Evolutionary conservation across 2,329 filamentous ascomycete genomes (phyloP).

Genomic region (Rutstroemia sp.): DNA sequence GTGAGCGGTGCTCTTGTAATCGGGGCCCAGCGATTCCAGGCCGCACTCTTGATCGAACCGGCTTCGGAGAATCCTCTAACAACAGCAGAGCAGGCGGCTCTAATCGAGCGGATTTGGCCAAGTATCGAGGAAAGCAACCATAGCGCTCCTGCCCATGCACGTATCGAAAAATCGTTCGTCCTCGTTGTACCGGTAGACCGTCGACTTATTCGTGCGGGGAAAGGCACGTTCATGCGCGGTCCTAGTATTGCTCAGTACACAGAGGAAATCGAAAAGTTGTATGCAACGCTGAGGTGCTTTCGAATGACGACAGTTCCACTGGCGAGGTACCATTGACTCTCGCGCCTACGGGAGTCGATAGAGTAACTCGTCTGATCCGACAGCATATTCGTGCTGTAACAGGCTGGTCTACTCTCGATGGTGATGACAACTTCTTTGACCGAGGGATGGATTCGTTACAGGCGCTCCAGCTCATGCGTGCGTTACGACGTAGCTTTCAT

Average conservation of each 20-base stretch:
- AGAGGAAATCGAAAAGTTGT: not conserved
- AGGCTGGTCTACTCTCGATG: not conserved
- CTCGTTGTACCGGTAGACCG: constrained; percentile 24
- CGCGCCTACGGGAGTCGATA: constrained; percentile 29
- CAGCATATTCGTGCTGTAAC: not conserved
- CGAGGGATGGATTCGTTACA: constrained; percentile 10
- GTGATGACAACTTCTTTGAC: constrained; percentile 2
- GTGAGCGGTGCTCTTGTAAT: constrained; percentile 29
- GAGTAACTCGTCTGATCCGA: not conserved
- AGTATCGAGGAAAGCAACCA: constrained; percentile 27
- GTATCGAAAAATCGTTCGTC: constrained; percentile 24
- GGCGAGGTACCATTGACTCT: not conserved
- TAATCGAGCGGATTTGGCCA: constrained; percentile 21
- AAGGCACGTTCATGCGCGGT: constrained; percentile 31
- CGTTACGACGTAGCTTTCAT: not conserved
- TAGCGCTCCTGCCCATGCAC: constrained; percentile 23
- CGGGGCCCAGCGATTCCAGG: constrained; percentile 29
- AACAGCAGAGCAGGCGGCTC: not conserved
- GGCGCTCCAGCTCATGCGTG: not conserved
- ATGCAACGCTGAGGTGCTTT: not conserved
- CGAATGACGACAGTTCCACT: not conserved
- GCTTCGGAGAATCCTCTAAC: not conserved
- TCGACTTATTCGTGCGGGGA: constrained; percentile 29
- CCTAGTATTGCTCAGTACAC: constrained; percentile 25
- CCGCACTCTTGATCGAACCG: constrained; percentile 31